phyloP scores from a whole-genome alignment of 176 grass and related monocot genomes.

The Oryza brachyantha region DNA sequence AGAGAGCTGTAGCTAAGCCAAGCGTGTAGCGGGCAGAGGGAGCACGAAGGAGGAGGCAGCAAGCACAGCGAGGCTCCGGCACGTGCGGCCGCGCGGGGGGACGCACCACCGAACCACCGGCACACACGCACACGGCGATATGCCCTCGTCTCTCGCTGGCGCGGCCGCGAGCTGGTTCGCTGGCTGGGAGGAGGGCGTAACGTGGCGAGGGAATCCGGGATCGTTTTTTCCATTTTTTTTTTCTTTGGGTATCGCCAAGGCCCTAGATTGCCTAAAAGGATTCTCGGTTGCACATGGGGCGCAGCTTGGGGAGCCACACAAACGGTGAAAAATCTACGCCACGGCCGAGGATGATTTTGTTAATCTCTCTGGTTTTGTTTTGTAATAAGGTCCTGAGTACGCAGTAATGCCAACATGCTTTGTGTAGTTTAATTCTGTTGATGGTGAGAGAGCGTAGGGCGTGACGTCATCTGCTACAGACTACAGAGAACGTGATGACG shows the following conservation, averaged over 20 bases:
- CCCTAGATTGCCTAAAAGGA: conserved; percentile 31
- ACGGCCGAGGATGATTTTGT: conserved; percentile 18
- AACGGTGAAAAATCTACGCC: conserved; percentile 33
- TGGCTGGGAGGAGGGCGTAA: conserved; percentile 16
- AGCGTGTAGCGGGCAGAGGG: conserved; percentile 24
- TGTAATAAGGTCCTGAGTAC: background rate
- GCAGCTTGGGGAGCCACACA: background rate
- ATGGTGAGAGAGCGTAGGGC: background rate
- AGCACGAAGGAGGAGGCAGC: background rate
- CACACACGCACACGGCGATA: conserved; percentile 41
- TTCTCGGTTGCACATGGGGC: conserved; percentile 45
- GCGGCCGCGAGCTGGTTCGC: too few species aligned
- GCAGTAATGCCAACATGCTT: conserved; percentile 14
- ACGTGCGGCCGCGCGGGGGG: background rate
- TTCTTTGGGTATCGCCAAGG: background rate
- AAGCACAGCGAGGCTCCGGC: background rate
- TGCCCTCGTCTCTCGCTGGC: conserved; percentile 1
- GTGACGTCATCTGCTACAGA: conserved; percentile 4
- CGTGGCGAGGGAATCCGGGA: background rate
- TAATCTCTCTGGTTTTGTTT: background rate
- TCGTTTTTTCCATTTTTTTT: background rate
- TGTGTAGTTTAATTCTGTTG: background rate
- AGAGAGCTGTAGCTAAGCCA: background rate
- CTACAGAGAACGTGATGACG: background rate
- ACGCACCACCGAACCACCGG: conserved; percentile 35